Evolutionary conservation across 176 grass and related monocot species (phyloP).

Genomic region (Chrysopogon serrulatus): DNA sequence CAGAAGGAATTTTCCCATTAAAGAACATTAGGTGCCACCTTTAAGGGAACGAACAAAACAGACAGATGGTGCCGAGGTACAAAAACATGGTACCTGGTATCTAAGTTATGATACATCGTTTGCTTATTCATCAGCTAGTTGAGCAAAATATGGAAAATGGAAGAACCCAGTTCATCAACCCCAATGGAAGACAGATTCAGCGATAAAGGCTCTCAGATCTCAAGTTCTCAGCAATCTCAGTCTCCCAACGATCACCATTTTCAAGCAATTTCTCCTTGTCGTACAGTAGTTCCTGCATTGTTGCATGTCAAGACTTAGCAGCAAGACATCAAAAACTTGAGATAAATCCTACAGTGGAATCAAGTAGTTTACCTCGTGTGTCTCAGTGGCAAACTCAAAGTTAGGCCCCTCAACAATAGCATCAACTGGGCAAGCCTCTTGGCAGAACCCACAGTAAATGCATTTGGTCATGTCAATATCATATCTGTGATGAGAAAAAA

Average conservation of each 20-base stretch:
- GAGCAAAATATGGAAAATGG: background rate
- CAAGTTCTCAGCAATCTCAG: conserved; percentile 92
- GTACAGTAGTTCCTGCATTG: conserved; percentile 76
- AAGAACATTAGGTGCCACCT: conserved; percentile 5
- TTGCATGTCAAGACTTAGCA: background rate
- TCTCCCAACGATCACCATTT: conserved; percentile 95
- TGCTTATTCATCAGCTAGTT: conserved; percentile 44
- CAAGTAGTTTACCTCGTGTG: conserved; percentile 66
- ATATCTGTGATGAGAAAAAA: conserved; percentile 46
- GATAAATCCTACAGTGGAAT: background rate
- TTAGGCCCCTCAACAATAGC: conserved; percentile 98
- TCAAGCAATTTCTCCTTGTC: conserved; percentile 99
- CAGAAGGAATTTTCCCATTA: background rate
- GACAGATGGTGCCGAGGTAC: background rate
- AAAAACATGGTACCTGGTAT: conserved; percentile 11
- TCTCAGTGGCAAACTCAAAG: conserved; percentile 98
- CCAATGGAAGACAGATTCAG: conserved; percentile 22
- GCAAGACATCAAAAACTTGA: background rate
- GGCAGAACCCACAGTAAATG: conserved; percentile 99
- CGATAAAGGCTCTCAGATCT: conserved; percentile 90
- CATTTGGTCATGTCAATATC: conserved; percentile 99
- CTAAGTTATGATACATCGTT: conserved; percentile 18
- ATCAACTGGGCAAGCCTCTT: conserved; percentile 98
- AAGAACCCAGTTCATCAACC: background rate
- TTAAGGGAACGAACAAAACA: conserved; percentile 10